A percentile compares a stretch with the other conserved stretches of the same genome.
phyloP scores from a whole-genome alignment of 768 basidiomycete genomes.

The Tylopilus rubrobrunneus region DNA sequence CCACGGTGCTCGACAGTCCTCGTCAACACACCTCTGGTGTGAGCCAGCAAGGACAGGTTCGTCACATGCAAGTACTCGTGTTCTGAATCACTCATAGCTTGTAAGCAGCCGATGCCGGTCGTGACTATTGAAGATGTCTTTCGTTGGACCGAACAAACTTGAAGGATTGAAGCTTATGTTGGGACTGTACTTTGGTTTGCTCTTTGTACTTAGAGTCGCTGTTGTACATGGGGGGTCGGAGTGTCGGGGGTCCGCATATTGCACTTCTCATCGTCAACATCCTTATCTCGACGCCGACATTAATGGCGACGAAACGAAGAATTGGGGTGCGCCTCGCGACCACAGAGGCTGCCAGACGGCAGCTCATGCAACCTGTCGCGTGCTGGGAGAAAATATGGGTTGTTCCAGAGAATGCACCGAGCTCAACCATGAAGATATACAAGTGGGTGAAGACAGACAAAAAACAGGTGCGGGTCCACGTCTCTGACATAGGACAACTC shows the following conservation, averaged over 20 bases:
- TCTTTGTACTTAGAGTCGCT: too few species aligned
- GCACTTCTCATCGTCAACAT: not conserved
- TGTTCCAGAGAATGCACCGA: conserved; percentile 50
- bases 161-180: not conserved
- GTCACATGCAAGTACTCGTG: not conserved
- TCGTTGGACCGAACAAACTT: conserved; percentile 54
- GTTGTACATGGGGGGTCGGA: not conserved
- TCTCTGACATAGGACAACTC: not conserved
- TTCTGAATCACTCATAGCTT: not conserved
- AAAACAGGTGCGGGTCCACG: conserved; percentile 52
- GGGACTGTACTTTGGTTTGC: not conserved
- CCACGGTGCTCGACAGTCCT: conserved; percentile 15
- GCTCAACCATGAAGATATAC: conserved; percentile 60
- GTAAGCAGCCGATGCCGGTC: conserved; percentile 5
- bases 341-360: conserved; percentile 75
- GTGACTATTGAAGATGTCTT: conserved; percentile 40
- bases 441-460: conserved; percentile 83
- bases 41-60: conserved; percentile 16
- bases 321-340: conserved; percentile 75
- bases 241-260: conserved; percentile 20
- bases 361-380: conserved; percentile 86
- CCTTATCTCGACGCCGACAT: not conserved
- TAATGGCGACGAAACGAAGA: conserved; percentile 72
- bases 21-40: not conserved
- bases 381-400: conserved; percentile 83